A percentile compares a stretch with the other conserved stretches of the same genome.
Conservation (phyloP, 2,329 filamentous ascomycete genomes). For the Macrophomina pseudophaseolina region DNA sequence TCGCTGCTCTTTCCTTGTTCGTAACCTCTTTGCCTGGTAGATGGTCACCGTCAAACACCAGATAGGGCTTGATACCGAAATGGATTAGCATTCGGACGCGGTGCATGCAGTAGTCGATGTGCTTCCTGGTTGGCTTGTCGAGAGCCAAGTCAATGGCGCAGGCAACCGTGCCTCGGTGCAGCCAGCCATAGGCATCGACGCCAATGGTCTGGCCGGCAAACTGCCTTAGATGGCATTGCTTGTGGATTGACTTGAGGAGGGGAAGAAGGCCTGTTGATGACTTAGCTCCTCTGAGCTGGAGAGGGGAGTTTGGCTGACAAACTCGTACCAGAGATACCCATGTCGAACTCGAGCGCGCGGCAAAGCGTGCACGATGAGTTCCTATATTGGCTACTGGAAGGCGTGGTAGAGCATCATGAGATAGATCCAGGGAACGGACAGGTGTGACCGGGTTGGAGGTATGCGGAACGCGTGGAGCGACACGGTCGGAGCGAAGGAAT, state of each 20-base stretch:
- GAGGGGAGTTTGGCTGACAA: neutral
- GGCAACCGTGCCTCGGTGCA: slow-evolving; percentile 88
- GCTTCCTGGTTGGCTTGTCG: slow-evolving; percentile 87
- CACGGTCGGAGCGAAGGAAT: slow-evolving; percentile 12
- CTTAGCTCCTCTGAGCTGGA: slow-evolving; percentile 31
- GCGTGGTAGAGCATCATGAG: slow-evolving; percentile 6
- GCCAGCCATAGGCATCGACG: slow-evolving; percentile 98
- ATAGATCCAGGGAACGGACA: neutral
- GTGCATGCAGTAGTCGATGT: slow-evolving; percentile 87
- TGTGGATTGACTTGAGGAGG: slow-evolving; percentile 94
- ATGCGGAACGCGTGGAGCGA: slow-evolving; percentile 8
- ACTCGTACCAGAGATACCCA: slow-evolving; percentile 48
- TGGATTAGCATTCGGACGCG: slow-evolving; percentile 93
- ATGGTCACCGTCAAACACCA: slow-evolving; percentile 95
- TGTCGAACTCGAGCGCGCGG: slow-evolving; percentile 31
- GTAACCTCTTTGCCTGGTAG: slow-evolving; percentile 92
- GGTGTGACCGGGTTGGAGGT: neutral
- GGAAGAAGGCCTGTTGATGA: slow-evolving; percentile 75
- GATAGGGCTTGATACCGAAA: slow-evolving; percentile 90
- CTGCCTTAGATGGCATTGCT: slow-evolving; percentile 82
- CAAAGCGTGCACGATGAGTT: neutral
- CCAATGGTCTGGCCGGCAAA: slow-evolving; percentile 86
- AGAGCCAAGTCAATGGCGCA: slow-evolving; percentile 91
- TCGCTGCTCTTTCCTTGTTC: slow-evolving; percentile 75
- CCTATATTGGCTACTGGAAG: slow-evolving; percentile 9